Evolutionary conservation across 148 eudicot genomes (phyloP), one percentile per base, ranked within the genome.

Genomic region (Amaranthus hypochondriacus): DNA sequence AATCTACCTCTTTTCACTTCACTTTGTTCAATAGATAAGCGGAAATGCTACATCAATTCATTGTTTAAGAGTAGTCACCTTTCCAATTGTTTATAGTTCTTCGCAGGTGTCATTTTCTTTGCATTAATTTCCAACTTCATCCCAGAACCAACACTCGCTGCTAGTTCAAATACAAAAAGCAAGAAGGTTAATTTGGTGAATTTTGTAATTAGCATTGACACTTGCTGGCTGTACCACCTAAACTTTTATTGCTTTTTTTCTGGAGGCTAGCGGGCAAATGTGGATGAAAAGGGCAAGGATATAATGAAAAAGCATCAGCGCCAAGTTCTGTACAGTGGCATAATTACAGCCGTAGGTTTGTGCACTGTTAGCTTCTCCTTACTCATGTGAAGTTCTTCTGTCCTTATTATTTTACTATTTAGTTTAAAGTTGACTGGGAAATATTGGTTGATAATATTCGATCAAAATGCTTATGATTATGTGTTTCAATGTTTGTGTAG

Each of bases 41-140:
- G 12, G 18, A 72, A 5, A 10, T 51, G 49, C 12, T 43, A 2
- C 60, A 13, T 48, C 43, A 6, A 28, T 49, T 68, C 52, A 10
- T 55, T 66, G 47, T 61, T 51, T 42, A 18, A 73, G 58, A 62
- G 49, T 49, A 69, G 48, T 82, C 57, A 61, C 78, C 63, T 65
- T 58, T 70, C 75, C 57, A 66, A 68, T 78, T 75, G 72, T 75
- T 69, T 69, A 72, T 82, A 95, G 99, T 95, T 95, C 86, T 95
- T 90, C 79, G 92, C 96, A 87, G 99, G 99, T 71, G 99, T 95
- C 68, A 82, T 92, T 53, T 95, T 95, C 92, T 95, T 95, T 89
- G 99, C 89, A 48, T n/a, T 85, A 61, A 64, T 95, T 55, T 84
- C 92, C 66, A 89, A 88, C 81, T 95, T 95, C 77, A 92, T 95